Percentiles rank a stretch among this genome's conserved stretches.
Evolutionary conservation across 2,329 filamentous ascomycete species (phyloP).

Genomic region (Fusarium keratoplasticum): DNA sequence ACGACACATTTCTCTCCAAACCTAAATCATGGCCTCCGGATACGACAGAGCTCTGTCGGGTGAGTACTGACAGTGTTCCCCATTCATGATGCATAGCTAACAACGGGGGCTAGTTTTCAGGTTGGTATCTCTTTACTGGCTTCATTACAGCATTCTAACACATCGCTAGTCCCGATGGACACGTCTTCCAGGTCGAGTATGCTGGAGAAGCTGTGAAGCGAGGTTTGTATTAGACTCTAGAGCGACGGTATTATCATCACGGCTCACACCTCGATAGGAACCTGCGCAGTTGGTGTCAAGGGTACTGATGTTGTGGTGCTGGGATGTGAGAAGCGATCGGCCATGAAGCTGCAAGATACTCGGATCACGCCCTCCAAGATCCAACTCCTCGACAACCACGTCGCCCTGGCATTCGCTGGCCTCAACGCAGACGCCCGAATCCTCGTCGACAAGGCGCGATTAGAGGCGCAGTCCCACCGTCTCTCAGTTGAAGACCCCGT

Average conservation of each 20-base stretch:
- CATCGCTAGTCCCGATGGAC: slow-evolving; percentile 87
- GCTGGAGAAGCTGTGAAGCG: slow-evolving; percentile 98
- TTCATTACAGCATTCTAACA: slow-evolving; percentile 55
- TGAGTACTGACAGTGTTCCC: slow-evolving; percentile 63
- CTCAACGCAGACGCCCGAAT: slow-evolving; percentile 98
- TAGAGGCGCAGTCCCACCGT: slow-evolving; percentile 97
- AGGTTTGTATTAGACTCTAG: slow-evolving; percentile 67
- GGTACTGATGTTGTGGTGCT: slow-evolving; percentile 93
- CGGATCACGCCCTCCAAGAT: slow-evolving; percentile 99
- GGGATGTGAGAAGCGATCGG: slow-evolving; percentile 98
- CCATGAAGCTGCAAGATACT: slow-evolving; percentile 99
- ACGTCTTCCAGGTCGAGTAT: slow-evolving; percentile 99
- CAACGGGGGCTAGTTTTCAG: slow-evolving; percentile 78
- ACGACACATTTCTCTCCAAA: background rate
- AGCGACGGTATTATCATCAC: slow-evolving; percentile 6
- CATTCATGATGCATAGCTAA: slow-evolving; percentile 57
- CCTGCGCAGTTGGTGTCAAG: slow-evolving; percentile 98
- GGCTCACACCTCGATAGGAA: slow-evolving; percentile 68
- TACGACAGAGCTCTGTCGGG: slow-evolving; percentile 99
- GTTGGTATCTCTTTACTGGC: slow-evolving; percentile 56
- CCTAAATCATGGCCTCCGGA: slow-evolving; percentile 80
- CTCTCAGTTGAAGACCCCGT: slow-evolving; percentile 97
- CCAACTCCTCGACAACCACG: slow-evolving; percentile 93
- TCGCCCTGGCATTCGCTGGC: slow-evolving; percentile 96
- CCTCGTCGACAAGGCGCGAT: slow-evolving; percentile 95